phyloP scores from a whole-genome alignment of 2,329 filamentous ascomycete species.

The Phialocephala subalpina region DNA sequence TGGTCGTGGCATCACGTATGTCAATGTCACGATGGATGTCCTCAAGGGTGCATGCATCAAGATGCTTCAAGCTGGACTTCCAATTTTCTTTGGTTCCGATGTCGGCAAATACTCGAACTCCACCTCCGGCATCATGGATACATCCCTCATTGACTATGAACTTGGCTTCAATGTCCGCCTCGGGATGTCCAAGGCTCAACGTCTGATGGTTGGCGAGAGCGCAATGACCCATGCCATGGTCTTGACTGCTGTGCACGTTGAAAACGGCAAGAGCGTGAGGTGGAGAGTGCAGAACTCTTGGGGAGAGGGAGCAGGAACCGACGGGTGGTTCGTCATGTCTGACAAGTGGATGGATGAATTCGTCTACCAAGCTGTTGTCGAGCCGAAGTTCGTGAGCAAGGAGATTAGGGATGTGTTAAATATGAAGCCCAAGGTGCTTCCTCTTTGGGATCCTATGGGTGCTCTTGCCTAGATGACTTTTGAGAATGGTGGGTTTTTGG shows the following conservation, averaged over 20 bases:
- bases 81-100: conserved; percentile 89
- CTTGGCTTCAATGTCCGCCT: conserved; percentile 83
- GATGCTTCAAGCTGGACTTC: conserved; percentile 80
- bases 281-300: conserved; percentile 93
- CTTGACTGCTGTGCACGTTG: conserved; percentile 82
- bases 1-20: conserved; percentile 78
- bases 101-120: conserved; percentile 83
- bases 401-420: conserved; percentile 75
- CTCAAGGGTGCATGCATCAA: conserved; percentile 78
- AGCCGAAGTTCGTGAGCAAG: conserved; percentile 70
- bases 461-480: conserved; percentile 19
- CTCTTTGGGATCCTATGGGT: conserved; percentile 82
- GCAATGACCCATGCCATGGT: conserved; percentile 96
- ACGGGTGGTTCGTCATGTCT: conserved; percentile 91
- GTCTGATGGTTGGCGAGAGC: conserved; percentile 77
- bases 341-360: conserved; percentile 84
- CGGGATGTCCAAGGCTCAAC: conserved; percentile 77
- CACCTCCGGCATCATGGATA: conserved; percentile 79
- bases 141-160: conserved; percentile 78
- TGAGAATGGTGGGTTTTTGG: not conserved
- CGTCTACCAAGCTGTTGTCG: conserved; percentile 86
- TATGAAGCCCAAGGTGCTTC: conserved; percentile 74
- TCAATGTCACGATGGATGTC: conserved; percentile 78
- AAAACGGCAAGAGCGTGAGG: conserved; percentile 69
- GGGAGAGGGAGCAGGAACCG: conserved; percentile 73